These are phyloP conservation scores for Boletus speciosus DNA, from an alignment of 768 basidiomycete species.

Conservation along the genomic window DNA sequence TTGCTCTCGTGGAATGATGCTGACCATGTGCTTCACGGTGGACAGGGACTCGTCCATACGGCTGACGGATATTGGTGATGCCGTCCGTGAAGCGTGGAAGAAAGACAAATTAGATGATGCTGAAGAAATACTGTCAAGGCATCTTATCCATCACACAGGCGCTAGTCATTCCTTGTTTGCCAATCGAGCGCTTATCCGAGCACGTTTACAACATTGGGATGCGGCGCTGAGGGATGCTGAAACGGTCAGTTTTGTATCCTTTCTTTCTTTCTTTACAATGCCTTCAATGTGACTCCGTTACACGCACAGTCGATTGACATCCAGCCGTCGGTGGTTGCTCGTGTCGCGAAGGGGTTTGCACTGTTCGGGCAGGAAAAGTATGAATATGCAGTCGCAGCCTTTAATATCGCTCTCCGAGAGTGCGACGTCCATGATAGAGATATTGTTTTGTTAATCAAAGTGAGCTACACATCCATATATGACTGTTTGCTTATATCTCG, in stretches of 20 bases:
- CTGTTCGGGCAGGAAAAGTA: conserved; percentile 9
- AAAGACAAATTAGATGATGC: conserved; percentile 3
- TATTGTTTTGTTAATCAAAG: conserved; percentile 4
- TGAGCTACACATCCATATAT: neutral
- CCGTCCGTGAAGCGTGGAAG: conserved; percentile 2
- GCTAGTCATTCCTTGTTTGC: conserved; percentile 3
- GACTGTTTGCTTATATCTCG: neutral
- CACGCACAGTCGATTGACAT: conserved; percentile 7
- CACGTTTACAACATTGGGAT: conserved; percentile 4
- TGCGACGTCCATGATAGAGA: conserved; percentile 5
- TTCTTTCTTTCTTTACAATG: neutral
- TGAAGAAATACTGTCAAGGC: conserved; percentile 9
- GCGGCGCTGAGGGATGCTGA: conserved; percentile 10
- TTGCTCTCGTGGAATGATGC: neutral
- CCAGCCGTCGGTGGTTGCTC: conserved; percentile 7
- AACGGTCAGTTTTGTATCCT: neutral
- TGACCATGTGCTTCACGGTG: neutral
- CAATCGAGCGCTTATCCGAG: conserved; percentile 5
- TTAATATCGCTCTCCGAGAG: conserved; percentile 7
- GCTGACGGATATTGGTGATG: neutral
- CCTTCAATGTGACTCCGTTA: neutral
- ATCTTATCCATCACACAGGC: neutral
- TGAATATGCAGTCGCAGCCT: conserved; percentile 1
- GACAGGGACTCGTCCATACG: conserved; percentile 6
- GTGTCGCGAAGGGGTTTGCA: conserved; percentile 7